Percentiles rank a stretch among this genome's conserved stretches.
These are phyloP conservation scores for Papiliotrema fonsecae DNA, from an alignment of 1,284 basidiomycete genomes.

Conservation along the genomic window DNA sequence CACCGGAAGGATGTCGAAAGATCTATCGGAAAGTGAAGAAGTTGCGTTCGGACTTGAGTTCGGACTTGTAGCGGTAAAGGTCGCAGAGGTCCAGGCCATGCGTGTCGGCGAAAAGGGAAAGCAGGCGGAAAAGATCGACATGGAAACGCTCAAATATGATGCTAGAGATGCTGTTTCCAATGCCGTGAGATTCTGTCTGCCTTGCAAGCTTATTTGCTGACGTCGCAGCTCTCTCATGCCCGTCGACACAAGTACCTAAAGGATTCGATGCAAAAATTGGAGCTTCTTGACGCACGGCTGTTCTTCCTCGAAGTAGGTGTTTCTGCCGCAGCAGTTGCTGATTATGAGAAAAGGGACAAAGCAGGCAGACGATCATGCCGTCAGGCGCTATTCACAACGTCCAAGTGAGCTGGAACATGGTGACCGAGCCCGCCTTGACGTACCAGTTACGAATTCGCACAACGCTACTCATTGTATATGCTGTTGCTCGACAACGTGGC, in stretches of 20 bases:
- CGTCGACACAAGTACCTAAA: constrained; percentile 17
- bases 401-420: not conserved
- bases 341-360: constrained; percentile 7
- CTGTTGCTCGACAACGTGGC: constrained; percentile 24
- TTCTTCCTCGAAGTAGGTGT: constrained; percentile 21
- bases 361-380: not conserved
- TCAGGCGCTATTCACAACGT: not conserved
- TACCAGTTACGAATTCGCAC: constrained; percentile 8
- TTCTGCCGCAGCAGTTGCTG: not conserved
- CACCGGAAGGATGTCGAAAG: constrained; percentile 13
- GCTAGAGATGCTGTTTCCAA: constrained; percentile 1
- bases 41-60: constrained; percentile 35
- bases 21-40: constrained; percentile 29
- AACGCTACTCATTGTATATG: constrained; percentile 28
- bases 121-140: constrained; percentile 3
- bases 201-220: not conserved
- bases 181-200: not conserved
- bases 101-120: constrained; percentile 6
- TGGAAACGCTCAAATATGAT: not conserved
- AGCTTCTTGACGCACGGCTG: constrained; percentile 22
- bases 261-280: constrained; percentile 16
- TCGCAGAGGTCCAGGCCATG: constrained; percentile 5
- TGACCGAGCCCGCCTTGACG: not conserved
- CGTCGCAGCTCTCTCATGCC: constrained; percentile 21
- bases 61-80: constrained; percentile 29